Percentiles rank a stretch among this genome's conserved stretches.
Conservation (phyloP, 371 early-diverging fungal genomes). For the Saksenaea oblongispora region DNA sequence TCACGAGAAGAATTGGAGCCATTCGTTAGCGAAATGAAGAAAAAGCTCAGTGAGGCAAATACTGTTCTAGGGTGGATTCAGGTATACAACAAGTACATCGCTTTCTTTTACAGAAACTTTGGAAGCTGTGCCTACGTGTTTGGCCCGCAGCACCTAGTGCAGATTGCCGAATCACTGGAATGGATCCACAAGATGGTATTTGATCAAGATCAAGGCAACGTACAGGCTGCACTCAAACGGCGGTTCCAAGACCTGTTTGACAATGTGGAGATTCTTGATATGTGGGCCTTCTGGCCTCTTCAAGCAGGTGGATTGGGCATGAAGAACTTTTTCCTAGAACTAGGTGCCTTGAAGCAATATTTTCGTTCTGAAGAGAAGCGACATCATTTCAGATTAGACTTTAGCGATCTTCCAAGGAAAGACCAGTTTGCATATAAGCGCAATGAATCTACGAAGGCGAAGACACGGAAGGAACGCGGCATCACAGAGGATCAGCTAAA, state of each 20-base stretch:
- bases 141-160: conserved; percentile 15
- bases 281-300: conserved; percentile 25
- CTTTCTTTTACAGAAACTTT: conserved; percentile 23
- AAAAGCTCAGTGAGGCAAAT: neutral
- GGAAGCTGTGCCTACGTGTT: conserved; percentile 17
- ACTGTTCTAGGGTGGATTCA: conserved; percentile 22
- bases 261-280: conserved; percentile 1
- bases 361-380: neutral
- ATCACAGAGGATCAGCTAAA: neutral
- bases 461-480: conserved; percentile 4
- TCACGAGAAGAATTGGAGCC: conserved; percentile 1
- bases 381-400: neutral
- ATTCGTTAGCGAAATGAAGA: conserved; percentile 10
- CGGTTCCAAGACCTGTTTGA: neutral
- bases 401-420: neutral
- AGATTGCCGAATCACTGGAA: neutral
- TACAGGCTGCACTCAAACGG: conserved; percentile 4
- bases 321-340: conserved; percentile 9
- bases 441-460: neutral
- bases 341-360: conserved; percentile 4
- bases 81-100: conserved; percentile 22
- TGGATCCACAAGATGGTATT: conserved; percentile 14
- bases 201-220: conserved; percentile 6
- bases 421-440: neutral
- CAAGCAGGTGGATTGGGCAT: conserved; percentile 17